Percentiles rank a stretch among this genome's conserved stretches.
Conservation (phyloP, 306 rosid species). For the Chamaecrista fasciculata region DNA sequence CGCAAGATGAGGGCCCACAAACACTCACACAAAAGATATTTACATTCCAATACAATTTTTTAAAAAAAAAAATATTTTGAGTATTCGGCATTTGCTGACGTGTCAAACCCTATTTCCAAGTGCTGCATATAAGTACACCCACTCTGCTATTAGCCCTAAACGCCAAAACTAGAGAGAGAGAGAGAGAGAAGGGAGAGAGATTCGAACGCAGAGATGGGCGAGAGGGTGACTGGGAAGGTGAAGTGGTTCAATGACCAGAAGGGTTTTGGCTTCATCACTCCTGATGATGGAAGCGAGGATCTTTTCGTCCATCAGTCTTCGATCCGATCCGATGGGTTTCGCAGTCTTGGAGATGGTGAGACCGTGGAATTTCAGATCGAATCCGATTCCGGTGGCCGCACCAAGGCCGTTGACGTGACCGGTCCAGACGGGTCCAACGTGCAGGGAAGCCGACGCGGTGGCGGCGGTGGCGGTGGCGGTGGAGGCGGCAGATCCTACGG, state of each 20-base stretch:
- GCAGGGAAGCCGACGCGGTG: conserved; percentile 59
- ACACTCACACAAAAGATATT: background rate
- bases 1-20: background rate
- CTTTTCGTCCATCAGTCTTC: conserved; percentile 83
- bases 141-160: background rate
- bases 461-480: conserved; percentile 27
- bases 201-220: conserved; percentile 37
- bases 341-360: conserved; percentile 74
- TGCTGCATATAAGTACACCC: conserved; percentile 2
- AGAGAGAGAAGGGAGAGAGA: background rate
- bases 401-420: conserved; percentile 77
- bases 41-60: background rate
- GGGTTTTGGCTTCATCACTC: conserved; percentile 81
- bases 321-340: conserved; percentile 69
- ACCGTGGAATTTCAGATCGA: conserved; percentile 63
- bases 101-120: background rate
- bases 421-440: conserved; percentile 52
- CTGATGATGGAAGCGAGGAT: conserved; percentile 57
- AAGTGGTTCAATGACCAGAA: conserved; percentile 84
- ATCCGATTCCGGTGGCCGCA: conserved; percentile 53
- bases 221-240: conserved; percentile 57
- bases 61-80: background rate
- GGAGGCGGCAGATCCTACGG: conserved; percentile 22
- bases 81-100: background rate
- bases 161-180: background rate